phyloP scores from a whole-genome alignment of 768 basidiomycete species.

The Cystobasidium onofrii region DNA sequence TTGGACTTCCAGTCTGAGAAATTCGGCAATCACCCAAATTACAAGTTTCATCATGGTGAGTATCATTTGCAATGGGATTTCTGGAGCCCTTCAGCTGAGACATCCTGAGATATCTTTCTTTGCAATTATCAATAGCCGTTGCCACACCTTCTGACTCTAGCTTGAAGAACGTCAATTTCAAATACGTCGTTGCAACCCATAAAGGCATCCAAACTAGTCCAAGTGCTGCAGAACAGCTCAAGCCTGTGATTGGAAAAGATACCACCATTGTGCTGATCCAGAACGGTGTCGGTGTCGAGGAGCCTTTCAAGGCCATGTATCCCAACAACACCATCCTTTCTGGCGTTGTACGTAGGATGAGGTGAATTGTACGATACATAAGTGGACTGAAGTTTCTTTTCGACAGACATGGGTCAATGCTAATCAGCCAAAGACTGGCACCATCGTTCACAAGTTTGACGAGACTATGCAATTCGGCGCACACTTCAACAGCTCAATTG shows the following conservation, averaged over 20 bases:
- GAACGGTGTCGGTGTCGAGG: constrained; percentile 45
- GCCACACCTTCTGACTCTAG: constrained; percentile 38
- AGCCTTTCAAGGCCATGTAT: constrained; percentile 42
- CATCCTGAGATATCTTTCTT: constrained; percentile 38
- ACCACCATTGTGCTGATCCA: constrained; percentile 43
- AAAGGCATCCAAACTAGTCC: constrained; percentile 42
- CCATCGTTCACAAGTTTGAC: constrained; percentile 32
- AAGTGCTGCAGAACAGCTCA: constrained; percentile 37
- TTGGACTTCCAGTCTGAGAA: constrained; percentile 32
- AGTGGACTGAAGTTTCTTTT: not conserved
- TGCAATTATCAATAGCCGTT: constrained; percentile 38
- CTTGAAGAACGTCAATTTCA: constrained; percentile 37
- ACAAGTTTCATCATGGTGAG: constrained; percentile 32
- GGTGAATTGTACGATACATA: not conserved
- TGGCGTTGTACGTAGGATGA: constrained; percentile 33
- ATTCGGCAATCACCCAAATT: constrained; percentile 13
- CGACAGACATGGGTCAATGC: constrained; percentile 35
- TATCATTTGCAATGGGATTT: not conserved
- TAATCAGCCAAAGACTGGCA: constrained; percentile 26
- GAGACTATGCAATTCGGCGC: constrained; percentile 35
- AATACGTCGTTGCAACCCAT: constrained; percentile 43
- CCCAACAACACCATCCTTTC: constrained; percentile 39
- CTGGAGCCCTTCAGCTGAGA: not conserved
- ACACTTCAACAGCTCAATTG: constrained; percentile 25
- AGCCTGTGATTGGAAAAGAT: constrained; percentile 30